A percentile compares a stretch with the other conserved stretches of the same genome.
Evolutionary conservation across 768 basidiomycete species (phyloP).

Genomic region (Lyophyllum atratum): DNA sequence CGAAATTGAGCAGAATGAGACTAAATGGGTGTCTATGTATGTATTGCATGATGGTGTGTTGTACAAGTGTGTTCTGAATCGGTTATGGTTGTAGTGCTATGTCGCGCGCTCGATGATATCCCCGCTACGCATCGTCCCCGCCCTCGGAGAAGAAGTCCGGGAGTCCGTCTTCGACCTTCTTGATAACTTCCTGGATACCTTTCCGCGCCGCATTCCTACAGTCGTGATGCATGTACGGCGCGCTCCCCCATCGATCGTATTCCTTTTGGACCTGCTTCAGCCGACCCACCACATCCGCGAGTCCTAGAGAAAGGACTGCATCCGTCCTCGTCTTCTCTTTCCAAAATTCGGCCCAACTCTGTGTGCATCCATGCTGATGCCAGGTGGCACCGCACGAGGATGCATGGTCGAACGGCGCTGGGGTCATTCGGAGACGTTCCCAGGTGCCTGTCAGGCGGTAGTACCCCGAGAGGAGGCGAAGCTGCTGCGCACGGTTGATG

Average conservation of each 20-base stretch:
- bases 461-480: slow-evolving; percentile 69
- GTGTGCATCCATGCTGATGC: slow-evolving; percentile 72
- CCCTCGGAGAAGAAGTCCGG: slow-evolving; percentile 61
- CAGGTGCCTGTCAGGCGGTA: slow-evolving; percentile 67
- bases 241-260: slow-evolving; percentile 69
- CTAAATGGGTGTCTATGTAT: not conserved
- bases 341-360: slow-evolving; percentile 81
- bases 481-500: slow-evolving; percentile 58
- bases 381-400: slow-evolving; percentile 65
- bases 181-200: slow-evolving; percentile 56
- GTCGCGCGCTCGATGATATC: not conserved
- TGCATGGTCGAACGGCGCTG: slow-evolving; percentile 67
- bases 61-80: slow-evolving; percentile 1
- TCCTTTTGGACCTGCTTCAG: slow-evolving; percentile 64
- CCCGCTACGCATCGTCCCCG: slow-evolving; percentile 9
- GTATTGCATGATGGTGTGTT: not conserved
- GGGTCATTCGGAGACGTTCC: slow-evolving; percentile 60
- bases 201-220: slow-evolving; percentile 62
- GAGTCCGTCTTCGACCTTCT: slow-evolving; percentile 56
- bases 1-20: slow-evolving; percentile 12
- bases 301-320: slow-evolving; percentile 54
- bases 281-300: slow-evolving; percentile 70
- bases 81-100: not conserved
- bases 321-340: slow-evolving; percentile 72
- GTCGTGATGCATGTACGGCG: slow-evolving; percentile 80